Evolutionary conservation across 805 yeast genomes (phyloP).

Genomic region (Wickerhamiella galacta): DNA sequence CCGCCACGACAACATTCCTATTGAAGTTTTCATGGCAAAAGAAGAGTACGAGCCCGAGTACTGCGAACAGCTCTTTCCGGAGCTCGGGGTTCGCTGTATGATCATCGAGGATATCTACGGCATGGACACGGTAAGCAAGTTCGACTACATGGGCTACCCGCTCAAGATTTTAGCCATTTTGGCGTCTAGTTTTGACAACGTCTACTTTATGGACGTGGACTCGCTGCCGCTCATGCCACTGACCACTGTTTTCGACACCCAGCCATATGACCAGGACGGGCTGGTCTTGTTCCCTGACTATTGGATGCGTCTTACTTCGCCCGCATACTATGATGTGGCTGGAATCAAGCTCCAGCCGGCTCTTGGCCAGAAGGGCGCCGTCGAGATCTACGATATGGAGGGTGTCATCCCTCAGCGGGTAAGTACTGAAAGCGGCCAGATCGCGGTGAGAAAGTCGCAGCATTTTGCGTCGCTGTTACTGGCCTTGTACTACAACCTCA

Average conservation of each 20-base stretch:
- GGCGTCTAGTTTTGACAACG: slow-evolving; percentile 56
- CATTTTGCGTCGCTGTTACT: slow-evolving; percentile 43
- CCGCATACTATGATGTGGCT: slow-evolving; percentile 52
- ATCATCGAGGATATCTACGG: slow-evolving; percentile 49
- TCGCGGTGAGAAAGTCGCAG: slow-evolving; percentile 37
- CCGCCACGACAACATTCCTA: slow-evolving; percentile 48
- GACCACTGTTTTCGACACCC: slow-evolving; percentile 38
- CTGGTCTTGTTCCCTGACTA: slow-evolving; percentile 69
- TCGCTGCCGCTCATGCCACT: slow-evolving; percentile 54
- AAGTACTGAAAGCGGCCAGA: slow-evolving; percentile 55
- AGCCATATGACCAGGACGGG: slow-evolving; percentile 37
- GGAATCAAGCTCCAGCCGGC: slow-evolving; percentile 27
- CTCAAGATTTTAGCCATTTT: slow-evolving; percentile 53
- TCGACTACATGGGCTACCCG: slow-evolving; percentile 48
- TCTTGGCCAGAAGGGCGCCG: neutral
- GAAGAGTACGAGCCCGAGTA: slow-evolving; percentile 56
- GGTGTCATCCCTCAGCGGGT: slow-evolving; percentile 51
- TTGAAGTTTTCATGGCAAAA: slow-evolving; percentile 68
- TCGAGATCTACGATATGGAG: slow-evolving; percentile 20
- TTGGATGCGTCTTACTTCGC: slow-evolving; percentile 74
- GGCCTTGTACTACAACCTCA: slow-evolving; percentile 47
- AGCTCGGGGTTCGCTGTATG: slow-evolving; percentile 49
- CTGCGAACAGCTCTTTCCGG: slow-evolving; percentile 48
- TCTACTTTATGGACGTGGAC: slow-evolving; percentile 60
- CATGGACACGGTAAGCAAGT: slow-evolving; percentile 28